Evolutionary conservation across 129 eudicot species (phyloP), one percentile per base, ranked within the genome.

Genomic region (Helianthus tuberosus): DNA sequence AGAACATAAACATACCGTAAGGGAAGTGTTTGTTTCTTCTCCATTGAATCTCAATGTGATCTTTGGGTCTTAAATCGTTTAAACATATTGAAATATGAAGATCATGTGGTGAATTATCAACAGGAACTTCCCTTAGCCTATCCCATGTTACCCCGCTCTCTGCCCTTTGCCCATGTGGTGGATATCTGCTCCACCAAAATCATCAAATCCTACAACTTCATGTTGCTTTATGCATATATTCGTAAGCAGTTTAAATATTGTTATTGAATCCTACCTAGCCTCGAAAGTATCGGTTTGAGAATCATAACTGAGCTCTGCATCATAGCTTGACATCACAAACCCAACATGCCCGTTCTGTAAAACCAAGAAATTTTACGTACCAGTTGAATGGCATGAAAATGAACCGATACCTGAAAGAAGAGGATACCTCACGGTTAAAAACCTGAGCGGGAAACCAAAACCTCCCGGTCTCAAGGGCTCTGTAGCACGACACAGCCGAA

Each of bases 401-500:
- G 39, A 5, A 55, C 27, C 1, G 4, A n/a, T 2, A 48, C 62
- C 12, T 6, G 8, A 73, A 71, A 14, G 17, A 68, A 39, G 11
- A 48, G 11, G 43, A 43, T 88, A 91, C 95, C 95, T 91, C 91
- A 55, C 95, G 91, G 55, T 91, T 91, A 55, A 85, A 91, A 66
- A 88, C 95, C 54, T 91, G 95, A 48, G 95, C 97, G 72, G 97
- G 97, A 81, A 91, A 91, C 91, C 95, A 84, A 14, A 91, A 91
- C 29, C 72, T 82, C 66, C 97, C 97, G 89, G 23, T 85, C 73
- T 91, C 89, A 52, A 91, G 91, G 48, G 91, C 89, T 65, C 75
- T 58, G 23, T 88, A 91, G 71, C 75, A 85, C 29, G 95, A 81
- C 89, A 86, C 84, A 29, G 69, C 44, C 4, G 85, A 84, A 84